Conservation (phyloP, 495 filamentous ascomycete species). For the Penicillium daleae region DNA sequence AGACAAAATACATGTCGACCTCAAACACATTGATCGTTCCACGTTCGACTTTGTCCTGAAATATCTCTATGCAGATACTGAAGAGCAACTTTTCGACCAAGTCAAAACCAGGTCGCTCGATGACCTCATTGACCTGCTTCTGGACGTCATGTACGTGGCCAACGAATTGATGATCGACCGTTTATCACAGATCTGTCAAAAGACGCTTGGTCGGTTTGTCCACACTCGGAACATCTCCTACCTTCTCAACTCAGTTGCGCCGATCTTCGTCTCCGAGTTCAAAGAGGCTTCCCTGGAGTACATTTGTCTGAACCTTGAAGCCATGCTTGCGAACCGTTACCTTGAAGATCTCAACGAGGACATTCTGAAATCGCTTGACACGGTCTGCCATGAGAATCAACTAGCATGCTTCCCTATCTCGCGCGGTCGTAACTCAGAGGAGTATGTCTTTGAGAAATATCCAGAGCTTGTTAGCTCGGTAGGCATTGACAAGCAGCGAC, state of each 20-base stretch:
- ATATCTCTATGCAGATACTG: slow-evolving; percentile 83
- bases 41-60: slow-evolving; percentile 80
- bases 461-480: slow-evolving; percentile 62
- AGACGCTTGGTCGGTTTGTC: slow-evolving; percentile 82
- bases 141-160: slow-evolving; percentile 88
- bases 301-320: slow-evolving; percentile 86
- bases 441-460: slow-evolving; percentile 70
- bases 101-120: slow-evolving; percentile 72
- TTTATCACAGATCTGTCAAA: slow-evolving; percentile 87
- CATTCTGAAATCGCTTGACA: slow-evolving; percentile 75
- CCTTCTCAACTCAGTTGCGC: slow-evolving; percentile 80
- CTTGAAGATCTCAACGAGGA: slow-evolving; percentile 88
- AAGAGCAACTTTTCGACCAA: slow-evolving; percentile 79
- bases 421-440: slow-evolving; percentile 71
- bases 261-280: slow-evolving; percentile 80
- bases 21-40: slow-evolving; percentile 73
- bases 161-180: slow-evolving; percentile 96
- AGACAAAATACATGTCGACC: slow-evolving; percentile 71
- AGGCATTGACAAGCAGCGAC: slow-evolving; percentile 56
- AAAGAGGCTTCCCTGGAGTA: slow-evolving; percentile 90
- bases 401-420: slow-evolving; percentile 72
- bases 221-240: slow-evolving; percentile 84
- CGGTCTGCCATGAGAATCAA: slow-evolving; percentile 80
- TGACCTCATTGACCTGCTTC: slow-evolving; percentile 81
- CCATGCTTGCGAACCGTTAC: slow-evolving; percentile 83